Conservation (phyloP, 169 alveolate species). For the Plasmodium gonderi region DNA sequence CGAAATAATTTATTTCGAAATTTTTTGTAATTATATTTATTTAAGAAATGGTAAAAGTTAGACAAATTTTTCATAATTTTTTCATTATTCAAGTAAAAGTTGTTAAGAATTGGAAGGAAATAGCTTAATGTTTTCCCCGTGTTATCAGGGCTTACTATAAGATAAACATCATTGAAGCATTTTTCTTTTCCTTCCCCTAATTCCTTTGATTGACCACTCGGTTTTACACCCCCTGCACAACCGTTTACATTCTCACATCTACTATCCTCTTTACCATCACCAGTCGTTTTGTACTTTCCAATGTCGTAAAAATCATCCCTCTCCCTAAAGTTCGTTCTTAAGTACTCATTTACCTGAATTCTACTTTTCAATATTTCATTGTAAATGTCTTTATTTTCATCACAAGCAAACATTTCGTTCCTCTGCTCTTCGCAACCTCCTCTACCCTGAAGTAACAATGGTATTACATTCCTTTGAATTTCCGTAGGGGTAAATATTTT, state of each 20-base stretch:
- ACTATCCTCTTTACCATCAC: neutral
- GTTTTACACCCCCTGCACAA: neutral
- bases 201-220: too few relatives aligned
- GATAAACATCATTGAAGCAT: conserved; percentile 69
- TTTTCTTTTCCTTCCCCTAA: neutral
- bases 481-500: conserved; percentile 54
- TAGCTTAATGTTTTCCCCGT: conserved; percentile 72
- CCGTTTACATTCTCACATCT: neutral
- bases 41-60: conserved; percentile 61
- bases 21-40: conserved; percentile 73
- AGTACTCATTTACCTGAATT: conserved; percentile 29
- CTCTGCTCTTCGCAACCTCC: neutral
- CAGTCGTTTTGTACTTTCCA: conserved; percentile 12
- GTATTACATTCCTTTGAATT: conserved; percentile 67
- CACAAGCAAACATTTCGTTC: neutral
- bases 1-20: conserved; percentile 63
- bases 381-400: neutral
- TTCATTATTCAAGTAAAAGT: conserved; percentile 57
- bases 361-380: conserved; percentile 47
- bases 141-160: conserved; percentile 69
- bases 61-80: conserved; percentile 38
- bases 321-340: conserved; percentile 5
- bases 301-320: conserved; percentile 38
- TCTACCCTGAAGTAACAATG: conserved; percentile 30
- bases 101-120: conserved; percentile 62